Base-by-base conservation (phyloP, 495 filamentous ascomycete genomes). In the Talaromyces trachyspermus region DNA sequence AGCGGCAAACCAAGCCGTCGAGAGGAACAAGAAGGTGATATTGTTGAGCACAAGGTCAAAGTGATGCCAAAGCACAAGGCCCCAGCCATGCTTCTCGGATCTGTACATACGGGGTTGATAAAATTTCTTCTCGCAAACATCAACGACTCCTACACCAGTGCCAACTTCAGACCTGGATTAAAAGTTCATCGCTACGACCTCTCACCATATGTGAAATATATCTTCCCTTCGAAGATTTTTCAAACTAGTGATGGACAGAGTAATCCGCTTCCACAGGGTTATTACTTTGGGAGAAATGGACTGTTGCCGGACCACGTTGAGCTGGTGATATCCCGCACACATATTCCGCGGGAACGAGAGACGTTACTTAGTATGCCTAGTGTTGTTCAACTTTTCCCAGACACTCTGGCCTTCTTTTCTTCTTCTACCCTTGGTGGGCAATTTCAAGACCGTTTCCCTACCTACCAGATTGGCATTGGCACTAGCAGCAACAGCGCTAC, bases 261-360 rank as follows among this genome's bases (percentile, higher is more conserved):
- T 15, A n/a, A 47, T 9, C 30, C 49, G 0, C 50, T 69, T 18
- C 66, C 63, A 10, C 10, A 30, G 1, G 68, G 58, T 5, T 70
- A 70, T 46, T 54, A 56, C 10, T 70, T 56, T 49, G 68, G 68
- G 1, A 42, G 43, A 2, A 14, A 20, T 2, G 61, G 65, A 1
- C 51, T 72, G 6, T 49, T 51, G 6, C 35, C 51, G 0, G 26
- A 40, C 17, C 63, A 72, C 35, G 43, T 65, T n/a, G 54, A 62
- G 27, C 56, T 71, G n/a, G 65, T 71, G 35, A 55, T 58, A 40
- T 59, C 56, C 46, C 57, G 69, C 3, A 71, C 69, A 17, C 46
- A 62, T 52, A 69, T 73, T 26, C 66, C 63, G 6, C 51, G 69
- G 0, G 59, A 64, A 0, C 50, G 40, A n/a, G 40, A 49, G 35